A percentile compares a stretch with the other conserved stretches of the same genome.
These are phyloP conservation scores for Polyporus arcularius DNA, from an alignment of 768 basidiomycete genomes.

Conservation along the genomic window DNA sequence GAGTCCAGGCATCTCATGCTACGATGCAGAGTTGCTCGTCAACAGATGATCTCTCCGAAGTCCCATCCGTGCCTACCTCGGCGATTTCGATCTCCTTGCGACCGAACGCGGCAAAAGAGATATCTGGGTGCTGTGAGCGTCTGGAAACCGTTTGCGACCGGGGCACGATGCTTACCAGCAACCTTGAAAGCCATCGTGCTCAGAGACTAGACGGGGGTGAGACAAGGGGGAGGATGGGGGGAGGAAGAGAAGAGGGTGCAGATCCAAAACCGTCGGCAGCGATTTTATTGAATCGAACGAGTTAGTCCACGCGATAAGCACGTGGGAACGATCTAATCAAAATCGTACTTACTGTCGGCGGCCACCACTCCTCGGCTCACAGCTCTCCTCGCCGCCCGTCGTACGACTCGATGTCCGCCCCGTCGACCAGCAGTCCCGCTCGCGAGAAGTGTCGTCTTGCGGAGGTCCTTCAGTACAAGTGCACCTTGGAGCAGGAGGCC, in stretches of 20 bases:
- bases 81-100: conserved; percentile 99
- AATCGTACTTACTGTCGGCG: not conserved
- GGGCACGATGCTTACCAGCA: conserved; percentile 55
- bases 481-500: conserved; percentile 41
- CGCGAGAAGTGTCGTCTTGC: conserved; percentile 54
- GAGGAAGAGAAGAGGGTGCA: conserved; percentile 15
- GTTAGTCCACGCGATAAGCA: conserved; percentile 20
- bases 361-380: not conserved
- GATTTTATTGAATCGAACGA: conserved; percentile 26
- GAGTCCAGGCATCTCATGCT: conserved; percentile 96
- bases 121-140: conserved; percentile 48
- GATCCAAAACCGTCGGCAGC: conserved; percentile 6
- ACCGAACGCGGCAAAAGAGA: conserved; percentile 98
- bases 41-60: conserved; percentile 8
- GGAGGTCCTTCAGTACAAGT: conserved; percentile 75
- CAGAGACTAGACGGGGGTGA: conserved; percentile 6
- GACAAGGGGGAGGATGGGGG: conserved; percentile 28
- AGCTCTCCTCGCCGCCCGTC: not conserved
- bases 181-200: conserved; percentile 84
- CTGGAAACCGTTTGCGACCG: conserved; percentile 1
- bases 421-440: not conserved
- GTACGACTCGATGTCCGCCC: not conserved
- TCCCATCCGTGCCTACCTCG: conserved; percentile 60
- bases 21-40: conserved; percentile 3
- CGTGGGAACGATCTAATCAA: conserved; percentile 12